Evolutionary conservation across 768 basidiomycete genomes (phyloP), one percentile per base, ranked within the genome.

Genomic region (Dendrothele bispora): DNA sequence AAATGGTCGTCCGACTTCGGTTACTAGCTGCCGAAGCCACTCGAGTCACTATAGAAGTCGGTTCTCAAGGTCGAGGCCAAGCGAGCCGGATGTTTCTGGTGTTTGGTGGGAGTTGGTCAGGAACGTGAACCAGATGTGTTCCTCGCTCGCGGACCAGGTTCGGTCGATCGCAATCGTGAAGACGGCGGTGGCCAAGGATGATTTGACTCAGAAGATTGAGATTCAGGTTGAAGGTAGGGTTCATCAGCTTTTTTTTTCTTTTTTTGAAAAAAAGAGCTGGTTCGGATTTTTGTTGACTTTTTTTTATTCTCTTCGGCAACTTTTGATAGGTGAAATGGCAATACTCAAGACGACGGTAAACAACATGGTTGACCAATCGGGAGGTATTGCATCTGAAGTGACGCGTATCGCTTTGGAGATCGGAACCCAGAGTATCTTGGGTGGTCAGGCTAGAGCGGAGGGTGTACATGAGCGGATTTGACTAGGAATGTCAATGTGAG

Each of bases 391-490:
- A 12, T 82, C 80, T 3, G 91, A 94, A 53, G 82, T 88, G 24
- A 88, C 84, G 5, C 76, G 88, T 53, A 87, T 95, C 39, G 91
- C 92, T 2, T 67, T 90, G 61, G 91, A 94, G 57, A 91, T 94
- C 58, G 92, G 92, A 20, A 93, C 92, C 3, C 86, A 93, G 57
- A 92, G 89, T 60, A 91, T 91, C 37, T 72, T 95, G 55, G 92
- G 94, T 51, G 92, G 92, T 45, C 91, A 95, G 61, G 94, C 94
- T 8, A 82, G 78, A 27, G 94, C 95, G 28, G 85, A 89, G 53
- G 91, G 90, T 60, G 92, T 94, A 1, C 88, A 93, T 97, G 94
- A 94, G 84, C 86, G 17, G 88, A 91, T 60, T 73, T 97, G 64
- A 95, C 92, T 1, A 72, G 86, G 48, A 91, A 90, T 50, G 93